Evolutionary conservation across 768 basidiomycete genomes (phyloP).

Genomic region (Flagelloscypha sp.): DNA sequence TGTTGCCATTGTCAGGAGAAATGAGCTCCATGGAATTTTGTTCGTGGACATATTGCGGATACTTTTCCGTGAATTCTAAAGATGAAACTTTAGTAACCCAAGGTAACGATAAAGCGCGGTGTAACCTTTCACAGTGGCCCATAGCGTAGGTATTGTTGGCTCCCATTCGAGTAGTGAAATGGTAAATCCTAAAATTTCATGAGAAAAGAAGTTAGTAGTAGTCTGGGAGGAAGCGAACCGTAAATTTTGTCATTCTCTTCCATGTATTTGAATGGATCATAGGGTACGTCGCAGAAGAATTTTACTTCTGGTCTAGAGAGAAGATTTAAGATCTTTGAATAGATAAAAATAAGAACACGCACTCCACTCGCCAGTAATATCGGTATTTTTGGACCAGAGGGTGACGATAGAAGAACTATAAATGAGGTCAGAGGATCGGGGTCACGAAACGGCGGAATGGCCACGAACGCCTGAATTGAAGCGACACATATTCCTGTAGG

Average conservation of each 20-base stretch:
- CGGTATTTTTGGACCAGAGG: constrained; percentile 65
- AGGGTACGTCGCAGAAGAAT: constrained; percentile 66
- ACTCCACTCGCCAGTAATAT: constrained; percentile 69
- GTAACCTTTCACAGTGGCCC: constrained; percentile 63
- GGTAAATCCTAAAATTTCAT: constrained; percentile 51
- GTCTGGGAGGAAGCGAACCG: constrained; percentile 22
- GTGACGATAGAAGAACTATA: constrained; percentile 77
- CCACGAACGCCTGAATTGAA: constrained; percentile 82
- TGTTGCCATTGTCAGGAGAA: constrained; percentile 56
- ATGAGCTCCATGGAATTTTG: constrained; percentile 70
- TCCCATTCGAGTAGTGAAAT: constrained; percentile 72
- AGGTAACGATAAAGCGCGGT: background rate
- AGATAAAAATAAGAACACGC: constrained; percentile 8
- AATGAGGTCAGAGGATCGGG: constrained; percentile 3
- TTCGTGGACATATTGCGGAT: constrained; percentile 53
- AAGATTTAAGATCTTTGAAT: constrained; percentile 28
- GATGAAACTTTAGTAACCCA: background rate
- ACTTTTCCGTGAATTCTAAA: constrained; percentile 55
- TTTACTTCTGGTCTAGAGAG: constrained; percentile 63
- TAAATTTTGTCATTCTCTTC: constrained; percentile 58
- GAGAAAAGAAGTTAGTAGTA: background rate
- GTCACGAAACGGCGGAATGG: background rate
- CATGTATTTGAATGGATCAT: constrained; percentile 71
- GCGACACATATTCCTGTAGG: constrained; percentile 91
- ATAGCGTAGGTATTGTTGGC: constrained; percentile 74